Evolutionary conservation across 75 land plant genomes (phyloP), one percentile per base, ranked within the genome.

Genomic region (Pinus taeda): DNA sequence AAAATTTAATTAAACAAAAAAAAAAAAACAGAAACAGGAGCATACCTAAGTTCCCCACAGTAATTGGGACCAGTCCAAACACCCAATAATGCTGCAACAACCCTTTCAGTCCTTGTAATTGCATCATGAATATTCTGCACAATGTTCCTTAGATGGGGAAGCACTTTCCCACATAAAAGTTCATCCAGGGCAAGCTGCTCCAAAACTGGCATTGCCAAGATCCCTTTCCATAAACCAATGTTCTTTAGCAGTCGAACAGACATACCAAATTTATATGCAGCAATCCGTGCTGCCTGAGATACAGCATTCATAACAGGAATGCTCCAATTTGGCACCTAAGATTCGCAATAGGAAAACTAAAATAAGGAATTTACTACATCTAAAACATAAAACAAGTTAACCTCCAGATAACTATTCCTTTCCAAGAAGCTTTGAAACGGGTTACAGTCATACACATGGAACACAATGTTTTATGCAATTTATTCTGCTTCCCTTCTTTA

Each of bases 141-240:
- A 20, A 92, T 81, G 75, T 62, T 85, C 57, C 86, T 84, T 71
- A 97, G 73, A 81, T 97, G 98, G 64, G 95, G 98, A 29, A 97
- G 82, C 60, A 94, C 75, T 78, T 90, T 94, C 24, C 85, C 88
- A 58, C 76, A 73, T 73, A 96, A 71, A 75, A 96, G 91, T 49
- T 90, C 85, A 73, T 94, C 98, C 37, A 96, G 82, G 17, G 93
- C 98, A 76, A 96, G 86, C 74, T 92, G 80, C 74, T 94, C 98
- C 11, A 96, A 78, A 69, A 88, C 77, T 24, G 90, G 84, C 60
- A 76, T 59, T 55, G 98, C 85, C 62, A 96, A 75, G 24, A 96
- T 81, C 30, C 94, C 88, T 81, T 88, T 96, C 99, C 99, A 96
- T 60, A 89, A 78, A 70, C 89, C 90, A 55, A 95, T 88, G 69